These are phyloP conservation scores for Stropharia rugosoannulata DNA, from an alignment of 768 basidiomycete species.

Conservation along the genomic window DNA sequence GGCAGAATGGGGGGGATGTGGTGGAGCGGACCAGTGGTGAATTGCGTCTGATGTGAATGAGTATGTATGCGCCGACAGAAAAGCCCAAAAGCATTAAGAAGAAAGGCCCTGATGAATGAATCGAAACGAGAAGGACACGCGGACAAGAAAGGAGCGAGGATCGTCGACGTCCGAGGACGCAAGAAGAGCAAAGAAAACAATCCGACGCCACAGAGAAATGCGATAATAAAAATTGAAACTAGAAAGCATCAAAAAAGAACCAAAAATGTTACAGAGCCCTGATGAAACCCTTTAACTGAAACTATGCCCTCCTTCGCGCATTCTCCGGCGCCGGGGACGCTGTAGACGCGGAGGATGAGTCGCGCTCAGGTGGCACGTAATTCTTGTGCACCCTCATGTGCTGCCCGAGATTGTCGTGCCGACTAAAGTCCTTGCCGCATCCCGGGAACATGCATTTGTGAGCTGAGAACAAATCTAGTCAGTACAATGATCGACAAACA, in stretches of 20 bases:
- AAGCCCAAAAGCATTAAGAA: constrained; percentile 5
- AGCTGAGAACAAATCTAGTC: constrained; percentile 42
- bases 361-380: constrained; percentile 27
- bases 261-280: not conserved
- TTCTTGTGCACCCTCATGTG: constrained; percentile 82
- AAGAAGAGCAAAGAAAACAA: constrained; percentile 7
- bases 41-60: not conserved
- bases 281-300: not conserved
- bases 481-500: constrained; percentile 2
- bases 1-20: not conserved
- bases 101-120: not conserved
- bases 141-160: not conserved
- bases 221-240: constrained; percentile 1
- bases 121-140: not conserved
- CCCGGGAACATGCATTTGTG: constrained; percentile 78
- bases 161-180: not conserved
- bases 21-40: not conserved
- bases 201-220: not conserved
- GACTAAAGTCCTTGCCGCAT: constrained; percentile 82
- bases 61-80: constrained; percentile 2
- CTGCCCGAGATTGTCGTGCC: constrained; percentile 87
- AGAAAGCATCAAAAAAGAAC: constrained; percentile 3
- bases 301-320: constrained; percentile 9
- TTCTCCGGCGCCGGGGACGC: constrained; percentile 8
- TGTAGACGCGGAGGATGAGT: not conserved